Percentiles rank a stretch among this genome's conserved stretches.
These are phyloP conservation scores for Selenicereus undatus DNA, from an alignment of 148 eudicot species.

Conservation along the genomic window DNA sequence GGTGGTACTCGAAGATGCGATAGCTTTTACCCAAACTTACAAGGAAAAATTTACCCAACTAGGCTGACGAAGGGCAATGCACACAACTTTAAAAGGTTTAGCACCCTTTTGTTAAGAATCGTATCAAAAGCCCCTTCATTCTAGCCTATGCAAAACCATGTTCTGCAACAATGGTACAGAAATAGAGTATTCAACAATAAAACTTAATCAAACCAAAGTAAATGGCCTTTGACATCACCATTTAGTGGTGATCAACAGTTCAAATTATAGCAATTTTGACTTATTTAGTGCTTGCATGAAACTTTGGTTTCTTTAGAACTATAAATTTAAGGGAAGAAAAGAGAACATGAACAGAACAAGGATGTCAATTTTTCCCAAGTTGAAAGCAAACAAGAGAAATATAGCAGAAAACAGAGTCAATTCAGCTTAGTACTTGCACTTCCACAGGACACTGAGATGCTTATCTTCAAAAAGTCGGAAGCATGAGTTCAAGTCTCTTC, in stretches of 20 bases:
- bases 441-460: not conserved
- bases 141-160: not conserved
- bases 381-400: not conserved
- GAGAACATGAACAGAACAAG: not conserved
- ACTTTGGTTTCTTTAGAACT: too few relatives aligned
- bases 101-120: not conserved
- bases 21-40: not conserved
- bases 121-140: not conserved
- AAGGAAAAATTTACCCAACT: not conserved
- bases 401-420: not conserved
- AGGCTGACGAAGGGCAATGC: not conserved
- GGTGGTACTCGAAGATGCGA: not conserved
- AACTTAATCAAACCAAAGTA: not conserved
- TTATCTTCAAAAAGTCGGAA: not conserved
- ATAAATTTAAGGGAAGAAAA: too few relatives aligned
- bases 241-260: not conserved
- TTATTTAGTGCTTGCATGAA: not conserved
- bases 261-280: not conserved
- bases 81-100: too few relatives aligned
- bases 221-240: not conserved
- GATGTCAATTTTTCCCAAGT: not conserved
- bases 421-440: not conserved
- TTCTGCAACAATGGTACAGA: not conserved
- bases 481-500: not conserved
- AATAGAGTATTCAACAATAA: not conserved